These are phyloP conservation scores for Akanthomyces muscarius DNA, from an alignment of 2,329 filamentous ascomycete genomes.

Conservation along the genomic window DNA sequence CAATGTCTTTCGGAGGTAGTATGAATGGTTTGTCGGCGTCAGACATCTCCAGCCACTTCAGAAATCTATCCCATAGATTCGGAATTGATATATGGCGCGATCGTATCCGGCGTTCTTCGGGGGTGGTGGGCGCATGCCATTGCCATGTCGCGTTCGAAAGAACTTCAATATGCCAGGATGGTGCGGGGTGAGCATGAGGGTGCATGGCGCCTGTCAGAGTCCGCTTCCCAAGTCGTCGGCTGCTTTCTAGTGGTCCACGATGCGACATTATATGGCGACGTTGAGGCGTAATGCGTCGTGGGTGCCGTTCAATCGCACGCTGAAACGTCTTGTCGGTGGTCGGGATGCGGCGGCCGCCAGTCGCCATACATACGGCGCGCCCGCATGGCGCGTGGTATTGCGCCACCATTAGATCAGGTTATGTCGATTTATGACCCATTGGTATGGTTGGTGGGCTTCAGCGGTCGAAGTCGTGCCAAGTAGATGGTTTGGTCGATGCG, in stretches of 20 bases:
- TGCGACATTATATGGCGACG: constrained; percentile 38
- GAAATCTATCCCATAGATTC: constrained; percentile 26
- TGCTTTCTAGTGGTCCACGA: constrained; percentile 52
- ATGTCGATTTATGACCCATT: background rate
- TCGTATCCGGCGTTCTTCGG: constrained; percentile 26
- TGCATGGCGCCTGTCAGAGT: constrained; percentile 50
- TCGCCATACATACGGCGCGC: constrained; percentile 22
- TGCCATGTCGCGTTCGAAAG: constrained; percentile 45
- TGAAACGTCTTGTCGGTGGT: constrained; percentile 32
- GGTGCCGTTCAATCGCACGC: constrained; percentile 31
- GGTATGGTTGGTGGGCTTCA: background rate
- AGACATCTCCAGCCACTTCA: constrained; percentile 28
- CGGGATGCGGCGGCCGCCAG: constrained; percentile 27
- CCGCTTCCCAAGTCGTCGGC: constrained; percentile 49
- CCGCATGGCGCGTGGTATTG: constrained; percentile 27
- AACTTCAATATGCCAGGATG: constrained; percentile 45
- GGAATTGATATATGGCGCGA: constrained; percentile 21
- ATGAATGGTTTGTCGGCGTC: constrained; percentile 24
- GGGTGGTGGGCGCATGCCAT: constrained; percentile 47
- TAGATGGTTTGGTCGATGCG: background rate
- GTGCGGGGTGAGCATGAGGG: constrained; percentile 32
- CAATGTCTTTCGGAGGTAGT: constrained; percentile 14
- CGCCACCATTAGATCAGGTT: constrained; percentile 27
- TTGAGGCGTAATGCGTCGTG: constrained; percentile 21
- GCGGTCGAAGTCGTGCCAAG: background rate